Conservation (phyloP, 805 yeast genomes). For the Vanderwaltozyma polyspora region DNA sequence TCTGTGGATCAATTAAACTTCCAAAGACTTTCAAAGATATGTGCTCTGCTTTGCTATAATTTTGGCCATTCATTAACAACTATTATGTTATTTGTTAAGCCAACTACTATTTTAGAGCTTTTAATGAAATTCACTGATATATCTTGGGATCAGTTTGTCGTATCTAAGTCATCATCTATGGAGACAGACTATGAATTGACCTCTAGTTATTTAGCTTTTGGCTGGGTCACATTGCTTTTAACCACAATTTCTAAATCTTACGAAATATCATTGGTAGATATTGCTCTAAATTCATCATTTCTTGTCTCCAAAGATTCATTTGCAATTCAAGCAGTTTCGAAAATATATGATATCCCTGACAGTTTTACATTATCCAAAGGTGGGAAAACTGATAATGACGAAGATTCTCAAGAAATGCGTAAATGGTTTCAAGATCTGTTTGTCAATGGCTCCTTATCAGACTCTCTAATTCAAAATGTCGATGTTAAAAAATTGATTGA, state of each 20-base stretch:
- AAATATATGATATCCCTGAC: constrained; percentile 17
- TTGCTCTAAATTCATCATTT: constrained; percentile 14
- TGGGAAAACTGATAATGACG: neutral
- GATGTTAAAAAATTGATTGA: constrained; percentile 56
- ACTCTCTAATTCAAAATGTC: constrained; percentile 60
- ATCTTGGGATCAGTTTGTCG: constrained; percentile 21
- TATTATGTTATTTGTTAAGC: constrained; percentile 35
- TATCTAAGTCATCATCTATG: constrained; percentile 7
- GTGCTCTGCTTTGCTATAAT: constrained; percentile 39
- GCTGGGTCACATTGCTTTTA: constrained; percentile 43
- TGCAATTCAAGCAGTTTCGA: constrained; percentile 20
- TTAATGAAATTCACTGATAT: constrained; percentile 43
- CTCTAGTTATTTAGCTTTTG: constrained; percentile 59
- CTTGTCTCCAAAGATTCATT: constrained; percentile 20
- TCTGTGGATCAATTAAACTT: constrained; percentile 34
- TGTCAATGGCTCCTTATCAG: constrained; percentile 77
- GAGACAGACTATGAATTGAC: constrained; percentile 48
- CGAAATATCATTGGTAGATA: constrained; percentile 24
- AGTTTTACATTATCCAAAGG: constrained; percentile 7
- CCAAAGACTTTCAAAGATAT: constrained; percentile 37
- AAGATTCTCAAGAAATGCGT: constrained; percentile 1
- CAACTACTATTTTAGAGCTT: constrained; percentile 33
- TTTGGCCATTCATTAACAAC: constrained; percentile 31
- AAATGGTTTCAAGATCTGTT: constrained; percentile 77
- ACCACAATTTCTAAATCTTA: constrained; percentile 31